Percentiles rank a stretch among this genome's conserved stretches.
phyloP scores from a whole-genome alignment of 2,329 filamentous ascomycete genomes.

The Colletotrichum ledebouriae region DNA sequence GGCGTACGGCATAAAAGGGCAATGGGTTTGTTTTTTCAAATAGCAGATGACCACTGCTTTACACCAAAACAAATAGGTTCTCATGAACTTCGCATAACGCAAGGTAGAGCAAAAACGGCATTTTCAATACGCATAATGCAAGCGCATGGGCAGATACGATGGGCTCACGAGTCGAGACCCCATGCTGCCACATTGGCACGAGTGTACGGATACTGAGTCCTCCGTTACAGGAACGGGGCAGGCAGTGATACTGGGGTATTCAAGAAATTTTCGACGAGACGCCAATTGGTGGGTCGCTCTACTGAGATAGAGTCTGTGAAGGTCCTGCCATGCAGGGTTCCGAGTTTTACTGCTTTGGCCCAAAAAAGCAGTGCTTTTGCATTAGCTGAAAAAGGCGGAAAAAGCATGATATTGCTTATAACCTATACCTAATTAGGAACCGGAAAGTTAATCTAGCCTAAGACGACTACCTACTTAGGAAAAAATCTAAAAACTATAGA shows the following conservation, averaged over 20 bases:
- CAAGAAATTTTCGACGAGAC: background rate
- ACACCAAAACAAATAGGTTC: constrained; percentile 4
- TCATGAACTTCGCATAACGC: background rate
- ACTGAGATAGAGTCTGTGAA: background rate
- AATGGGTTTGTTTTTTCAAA: constrained; percentile 11
- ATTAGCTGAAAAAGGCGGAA: too few species aligned
- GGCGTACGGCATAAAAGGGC: constrained; percentile 32
- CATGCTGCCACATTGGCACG: too few species aligned
- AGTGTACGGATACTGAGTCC: too few species aligned
- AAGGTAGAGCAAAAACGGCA: background rate
- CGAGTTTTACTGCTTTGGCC: too few species aligned
- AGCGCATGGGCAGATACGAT: background rate
- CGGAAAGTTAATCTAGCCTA: too few species aligned
- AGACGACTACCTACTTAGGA: too few species aligned
- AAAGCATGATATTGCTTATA: too few species aligned
- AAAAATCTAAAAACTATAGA: too few species aligned
- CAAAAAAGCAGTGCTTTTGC: too few species aligned
- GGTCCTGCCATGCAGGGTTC: too few species aligned
- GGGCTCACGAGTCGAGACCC: too few species aligned
- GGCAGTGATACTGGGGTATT: background rate
- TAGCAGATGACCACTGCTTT: constrained; percentile 6
- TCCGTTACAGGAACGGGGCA: background rate
- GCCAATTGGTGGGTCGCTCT: background rate
- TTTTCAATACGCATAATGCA: background rate
- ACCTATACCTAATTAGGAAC: too few species aligned